phyloP scores from a whole-genome alignment of 192 early-diverging fungal genomes.

The Coemansia sp. region DNA sequence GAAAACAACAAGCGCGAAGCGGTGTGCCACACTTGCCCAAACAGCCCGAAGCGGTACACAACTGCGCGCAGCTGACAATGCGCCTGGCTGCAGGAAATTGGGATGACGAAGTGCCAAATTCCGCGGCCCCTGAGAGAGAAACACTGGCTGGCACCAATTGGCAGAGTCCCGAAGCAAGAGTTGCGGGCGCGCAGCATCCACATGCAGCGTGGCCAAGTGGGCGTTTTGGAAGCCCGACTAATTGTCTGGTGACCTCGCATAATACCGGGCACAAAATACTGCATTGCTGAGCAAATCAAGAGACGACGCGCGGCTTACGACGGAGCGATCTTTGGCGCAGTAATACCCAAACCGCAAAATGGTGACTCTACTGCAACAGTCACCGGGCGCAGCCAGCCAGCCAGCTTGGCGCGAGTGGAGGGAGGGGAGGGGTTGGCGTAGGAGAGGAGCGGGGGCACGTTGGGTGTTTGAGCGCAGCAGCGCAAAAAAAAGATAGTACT shows the following conservation, averaged over 20 bases:
- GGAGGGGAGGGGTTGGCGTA: not conserved
- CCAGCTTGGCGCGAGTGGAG: too few species aligned
- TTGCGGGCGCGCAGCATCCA: not conserved
- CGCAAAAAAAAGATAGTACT: not conserved
- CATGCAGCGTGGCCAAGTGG: not conserved
- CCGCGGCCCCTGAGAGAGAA: constrained; percentile 4
- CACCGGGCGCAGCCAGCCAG: too few species aligned
- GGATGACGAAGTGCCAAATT: not conserved
- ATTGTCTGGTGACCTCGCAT: not conserved
- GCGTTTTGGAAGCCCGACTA: not conserved
- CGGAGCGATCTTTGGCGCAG: not conserved
- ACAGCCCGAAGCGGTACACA: constrained; percentile 7
- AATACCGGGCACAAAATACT: constrained; percentile 2
- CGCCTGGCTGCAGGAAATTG: not conserved
- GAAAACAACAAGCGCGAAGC: not conserved
- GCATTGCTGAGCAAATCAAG: constrained; percentile 8
- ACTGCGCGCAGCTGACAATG: not conserved
- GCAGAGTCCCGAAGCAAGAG: not conserved
- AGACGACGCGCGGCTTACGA: not conserved
- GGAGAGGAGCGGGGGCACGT: not conserved
- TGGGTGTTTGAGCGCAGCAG: not conserved
- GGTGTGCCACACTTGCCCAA: constrained; percentile 5
- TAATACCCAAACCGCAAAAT: not conserved
- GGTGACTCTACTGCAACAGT: not conserved
- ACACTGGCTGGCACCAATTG: not conserved